Percentiles rank a stretch among this genome's conserved stretches.
These are phyloP conservation scores for Xerocomus spinulosus DNA, from an alignment of 768 basidiomycete species.

Conservation along the genomic window DNA sequence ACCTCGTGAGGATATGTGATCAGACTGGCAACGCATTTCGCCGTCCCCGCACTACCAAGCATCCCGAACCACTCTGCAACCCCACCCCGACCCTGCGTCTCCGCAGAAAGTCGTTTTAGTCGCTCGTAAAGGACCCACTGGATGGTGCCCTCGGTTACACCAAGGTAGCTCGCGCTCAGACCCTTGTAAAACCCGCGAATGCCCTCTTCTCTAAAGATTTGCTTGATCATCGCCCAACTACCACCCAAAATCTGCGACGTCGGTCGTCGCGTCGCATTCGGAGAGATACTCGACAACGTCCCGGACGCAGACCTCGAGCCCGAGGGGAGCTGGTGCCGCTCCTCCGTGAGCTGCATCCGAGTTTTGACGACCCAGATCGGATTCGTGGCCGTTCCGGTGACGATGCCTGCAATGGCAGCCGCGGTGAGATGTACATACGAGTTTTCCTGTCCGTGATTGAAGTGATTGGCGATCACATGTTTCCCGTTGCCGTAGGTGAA, in stretches of 20 bases:
- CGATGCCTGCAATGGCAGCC: slow-evolving; percentile 81
- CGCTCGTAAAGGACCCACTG: slow-evolving; percentile 98
- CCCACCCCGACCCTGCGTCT: slow-evolving; percentile 52
- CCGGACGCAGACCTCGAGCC: not conserved
- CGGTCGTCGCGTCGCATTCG: slow-evolving; percentile 6
- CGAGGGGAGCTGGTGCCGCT: slow-evolving; percentile 16
- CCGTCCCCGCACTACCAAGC: slow-evolving; percentile 85
- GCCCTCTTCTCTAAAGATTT: slow-evolving; percentile 80
- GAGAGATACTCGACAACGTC: not conserved
- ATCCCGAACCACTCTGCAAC: slow-evolving; percentile 70
- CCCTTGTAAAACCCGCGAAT: slow-evolving; percentile 91
- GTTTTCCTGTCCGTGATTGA: slow-evolving; percentile 76
- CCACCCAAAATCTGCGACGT: slow-evolving; percentile 40
- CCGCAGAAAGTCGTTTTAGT: slow-evolving; percentile 65
- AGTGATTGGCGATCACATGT: slow-evolving; percentile 75
- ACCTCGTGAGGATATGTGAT: slow-evolving; percentile 99
- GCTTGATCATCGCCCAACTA: slow-evolving; percentile 57
- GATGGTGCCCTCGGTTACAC: slow-evolving; percentile 93
- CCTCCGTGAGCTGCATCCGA: slow-evolving; percentile 70
- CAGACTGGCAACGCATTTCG: slow-evolving; percentile 89
- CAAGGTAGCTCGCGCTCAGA: slow-evolving; percentile 89
- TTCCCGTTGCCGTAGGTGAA: slow-evolving; percentile 98
- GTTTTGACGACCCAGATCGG: slow-evolving; percentile 99
- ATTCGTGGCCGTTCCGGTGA: slow-evolving; percentile 88
- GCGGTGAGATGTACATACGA: slow-evolving; percentile 80